These are phyloP conservation scores for Raddia guianensis DNA, from an alignment of 176 grass and related monocot species.

Conservation along the genomic window DNA sequence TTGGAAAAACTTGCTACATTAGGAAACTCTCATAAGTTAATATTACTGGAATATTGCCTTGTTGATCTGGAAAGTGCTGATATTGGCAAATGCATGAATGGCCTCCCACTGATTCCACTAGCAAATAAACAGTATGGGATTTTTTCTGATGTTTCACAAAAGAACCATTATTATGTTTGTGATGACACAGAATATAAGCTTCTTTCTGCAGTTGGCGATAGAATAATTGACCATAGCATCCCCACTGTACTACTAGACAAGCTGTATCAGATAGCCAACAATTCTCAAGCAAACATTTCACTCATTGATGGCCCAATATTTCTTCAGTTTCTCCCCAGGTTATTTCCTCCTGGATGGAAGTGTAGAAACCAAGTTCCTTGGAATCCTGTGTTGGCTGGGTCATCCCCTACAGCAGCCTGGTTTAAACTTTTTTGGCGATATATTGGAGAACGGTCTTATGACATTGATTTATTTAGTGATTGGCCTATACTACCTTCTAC, in stretches of 20 bases:
- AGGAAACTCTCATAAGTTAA: constrained; percentile 67
- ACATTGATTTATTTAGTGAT: constrained; percentile 73
- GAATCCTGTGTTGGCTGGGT: constrained; percentile 57
- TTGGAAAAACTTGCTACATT: constrained; percentile 49
- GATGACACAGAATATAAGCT: constrained; percentile 79
- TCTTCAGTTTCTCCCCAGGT: constrained; percentile 69
- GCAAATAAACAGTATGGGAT: constrained; percentile 81
- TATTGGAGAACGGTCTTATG: constrained; percentile 65
- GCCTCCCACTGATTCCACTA: constrained; percentile 79
- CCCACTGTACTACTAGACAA: constrained; percentile 58
- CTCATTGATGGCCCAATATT: constrained; percentile 69
- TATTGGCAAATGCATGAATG: constrained; percentile 71
- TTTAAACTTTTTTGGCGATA: constrained; percentile 95
- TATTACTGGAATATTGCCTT: constrained; percentile 88
- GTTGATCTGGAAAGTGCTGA: constrained; percentile 62
- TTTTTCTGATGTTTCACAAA: constrained; percentile 58
- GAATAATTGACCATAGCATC: constrained; percentile 78
- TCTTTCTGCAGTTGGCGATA: constrained; percentile 64
- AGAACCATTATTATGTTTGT: constrained; percentile 66
- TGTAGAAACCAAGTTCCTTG: constrained; percentile 69
- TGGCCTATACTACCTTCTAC: constrained; percentile 97
- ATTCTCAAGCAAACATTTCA: constrained; percentile 63
- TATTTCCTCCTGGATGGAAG: constrained; percentile 92
- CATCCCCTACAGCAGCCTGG: constrained; percentile 70
- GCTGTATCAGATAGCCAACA: constrained; percentile 67